Evolutionary conservation across 1,284 basidiomycete species (phyloP).

Genomic region (Leccinum huronense): DNA sequence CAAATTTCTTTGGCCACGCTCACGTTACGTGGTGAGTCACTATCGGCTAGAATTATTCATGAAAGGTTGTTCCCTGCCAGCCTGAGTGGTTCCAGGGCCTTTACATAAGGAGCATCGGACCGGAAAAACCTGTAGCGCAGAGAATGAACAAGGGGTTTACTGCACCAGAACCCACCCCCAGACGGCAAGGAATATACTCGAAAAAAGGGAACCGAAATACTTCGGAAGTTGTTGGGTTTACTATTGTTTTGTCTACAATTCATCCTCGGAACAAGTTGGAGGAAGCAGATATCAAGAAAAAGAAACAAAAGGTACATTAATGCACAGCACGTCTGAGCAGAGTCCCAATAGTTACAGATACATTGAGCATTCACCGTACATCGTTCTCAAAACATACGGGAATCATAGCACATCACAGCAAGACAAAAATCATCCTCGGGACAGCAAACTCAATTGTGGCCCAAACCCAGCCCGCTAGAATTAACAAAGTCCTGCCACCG

Average conservation of each 20-base stretch:
- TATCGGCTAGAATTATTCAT: too few species aligned
- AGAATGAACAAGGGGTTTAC: too few species aligned
- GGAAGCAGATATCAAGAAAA: conserved; percentile 24
- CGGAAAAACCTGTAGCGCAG: too few species aligned
- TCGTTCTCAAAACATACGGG: conserved; percentile 16
- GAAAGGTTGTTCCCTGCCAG: too few species aligned
- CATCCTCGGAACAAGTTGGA: too few species aligned
- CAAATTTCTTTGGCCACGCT: too few species aligned
- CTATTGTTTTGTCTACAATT: conserved; percentile 18
- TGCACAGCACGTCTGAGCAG: conserved; percentile 11
- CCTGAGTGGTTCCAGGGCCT: too few species aligned
- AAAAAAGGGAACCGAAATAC: too few species aligned
- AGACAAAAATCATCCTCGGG: conserved; percentile 4
- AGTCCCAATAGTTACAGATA: conserved; percentile 22
- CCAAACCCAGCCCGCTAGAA: conserved; percentile 28
- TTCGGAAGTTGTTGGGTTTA: conserved; percentile 14
- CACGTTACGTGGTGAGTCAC: too few species aligned
- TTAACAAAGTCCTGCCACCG: conserved; percentile 53
- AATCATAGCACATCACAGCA: conserved; percentile 9
- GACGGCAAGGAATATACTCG: too few species aligned
- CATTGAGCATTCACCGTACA: conserved; percentile 12
- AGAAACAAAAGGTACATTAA: conserved; percentile 14
- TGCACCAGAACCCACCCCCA: too few species aligned
- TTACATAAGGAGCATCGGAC: too few species aligned
- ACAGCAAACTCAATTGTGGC: conserved; percentile 18